A percentile compares a stretch with the other conserved stretches of the same genome.
Conservation (phyloP, 768 basidiomycete species). For the Pleurotus tuoliensis region DNA sequence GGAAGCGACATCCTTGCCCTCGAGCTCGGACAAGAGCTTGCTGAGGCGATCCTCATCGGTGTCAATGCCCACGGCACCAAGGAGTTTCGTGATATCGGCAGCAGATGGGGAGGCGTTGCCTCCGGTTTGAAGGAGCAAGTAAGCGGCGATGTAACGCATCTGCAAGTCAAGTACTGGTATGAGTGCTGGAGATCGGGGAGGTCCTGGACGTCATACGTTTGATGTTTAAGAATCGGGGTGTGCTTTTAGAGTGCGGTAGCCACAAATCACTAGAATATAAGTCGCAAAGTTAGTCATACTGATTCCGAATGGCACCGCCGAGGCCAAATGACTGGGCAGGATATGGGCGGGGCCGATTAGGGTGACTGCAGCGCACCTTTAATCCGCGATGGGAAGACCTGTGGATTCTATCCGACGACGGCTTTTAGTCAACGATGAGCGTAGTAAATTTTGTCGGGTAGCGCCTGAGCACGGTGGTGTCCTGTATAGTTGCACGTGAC, state of each 20-base stretch:
- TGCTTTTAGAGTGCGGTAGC: slow-evolving; percentile 55
- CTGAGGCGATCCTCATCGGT: slow-evolving; percentile 77
- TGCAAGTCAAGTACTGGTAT: slow-evolving; percentile 19
- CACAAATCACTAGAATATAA: slow-evolving; percentile 74
- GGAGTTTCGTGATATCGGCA: slow-evolving; percentile 83
- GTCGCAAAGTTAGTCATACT: neutral
- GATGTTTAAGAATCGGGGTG: slow-evolving; percentile 26
- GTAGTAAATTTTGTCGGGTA: slow-evolving; percentile 14
- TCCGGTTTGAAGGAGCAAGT: slow-evolving; percentile 93
- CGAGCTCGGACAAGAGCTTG: slow-evolving; percentile 84
- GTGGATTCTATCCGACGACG: slow-evolving; percentile 88
- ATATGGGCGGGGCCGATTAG: neutral
- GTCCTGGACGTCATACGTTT: slow-evolving; percentile 25
- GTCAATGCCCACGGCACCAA: slow-evolving; percentile 84
- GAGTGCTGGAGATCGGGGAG: neutral
- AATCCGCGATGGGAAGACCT: slow-evolving; percentile 91
- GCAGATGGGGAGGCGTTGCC: slow-evolving; percentile 88
- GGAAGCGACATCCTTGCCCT: slow-evolving; percentile 83
- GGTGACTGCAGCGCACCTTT: slow-evolving; percentile 55
- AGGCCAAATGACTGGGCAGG: neutral
- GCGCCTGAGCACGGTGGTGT: slow-evolving; percentile 18
- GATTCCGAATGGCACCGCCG: neutral
- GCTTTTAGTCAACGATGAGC: slow-evolving; percentile 29
- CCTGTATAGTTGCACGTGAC: slow-evolving; percentile 64
- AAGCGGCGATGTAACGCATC: slow-evolving; percentile 95